phyloP scores from a whole-genome alignment of 2,329 filamentous ascomycete species.

The Triangularia setosa region DNA sequence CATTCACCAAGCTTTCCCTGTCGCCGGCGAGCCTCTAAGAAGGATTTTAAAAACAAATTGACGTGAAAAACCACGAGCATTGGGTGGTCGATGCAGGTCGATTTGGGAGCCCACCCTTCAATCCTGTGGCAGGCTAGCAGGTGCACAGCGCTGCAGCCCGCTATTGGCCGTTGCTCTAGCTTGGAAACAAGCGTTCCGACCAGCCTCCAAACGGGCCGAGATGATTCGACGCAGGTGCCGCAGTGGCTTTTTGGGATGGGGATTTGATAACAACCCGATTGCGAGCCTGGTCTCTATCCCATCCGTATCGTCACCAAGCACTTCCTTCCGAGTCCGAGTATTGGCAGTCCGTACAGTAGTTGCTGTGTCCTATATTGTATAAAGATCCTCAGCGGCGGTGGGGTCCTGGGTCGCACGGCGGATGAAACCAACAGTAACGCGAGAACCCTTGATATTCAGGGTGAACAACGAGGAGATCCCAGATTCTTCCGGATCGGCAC shows the following conservation, averaged over 20 bases:
- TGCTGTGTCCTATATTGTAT: background rate
- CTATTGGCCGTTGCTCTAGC: conserved; percentile 17
- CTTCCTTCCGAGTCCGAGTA: background rate
- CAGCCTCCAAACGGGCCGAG: conserved; percentile 15
- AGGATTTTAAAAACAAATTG: background rate
- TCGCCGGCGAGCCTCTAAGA: background rate
- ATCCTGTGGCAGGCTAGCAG: conserved; percentile 1
- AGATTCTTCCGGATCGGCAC: conserved; percentile 3
- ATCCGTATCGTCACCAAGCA: background rate
- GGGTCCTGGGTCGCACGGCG: background rate
- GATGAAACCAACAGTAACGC: background rate
- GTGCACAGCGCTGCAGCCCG: conserved; percentile 17
- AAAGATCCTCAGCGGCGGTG: background rate
- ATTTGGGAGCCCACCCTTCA: conserved; percentile 1
- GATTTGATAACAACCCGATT: background rate
- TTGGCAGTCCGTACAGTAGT: background rate
- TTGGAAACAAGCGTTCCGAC: conserved; percentile 16
- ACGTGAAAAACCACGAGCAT: conserved; percentile 12
- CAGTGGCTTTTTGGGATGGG: background rate
- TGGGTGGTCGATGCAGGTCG: conserved; percentile 9
- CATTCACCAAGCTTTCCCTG: background rate
- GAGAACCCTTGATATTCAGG: background rate
- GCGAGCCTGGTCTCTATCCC: background rate
- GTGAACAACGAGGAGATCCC: background rate
- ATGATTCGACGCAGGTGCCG: conserved; percentile 12